Evolutionary conservation across 2,329 filamentous ascomycete genomes (phyloP).

Genomic region (Epichloe sylvatica): DNA sequence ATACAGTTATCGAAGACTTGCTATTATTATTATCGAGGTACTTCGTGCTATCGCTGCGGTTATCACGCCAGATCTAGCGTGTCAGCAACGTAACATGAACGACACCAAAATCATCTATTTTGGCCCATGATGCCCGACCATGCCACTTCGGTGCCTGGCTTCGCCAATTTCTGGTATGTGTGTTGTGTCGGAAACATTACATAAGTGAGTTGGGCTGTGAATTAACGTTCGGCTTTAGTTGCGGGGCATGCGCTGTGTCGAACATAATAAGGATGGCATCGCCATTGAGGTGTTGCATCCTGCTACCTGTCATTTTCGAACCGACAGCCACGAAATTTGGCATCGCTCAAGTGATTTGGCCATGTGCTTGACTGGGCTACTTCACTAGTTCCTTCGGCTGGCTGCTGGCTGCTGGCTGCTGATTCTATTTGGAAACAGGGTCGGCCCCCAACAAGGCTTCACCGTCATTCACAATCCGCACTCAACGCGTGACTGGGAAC

Average conservation of each 20-base stretch:
- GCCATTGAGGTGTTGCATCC: not conserved
- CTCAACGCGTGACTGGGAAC: no score
- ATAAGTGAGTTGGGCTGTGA: not conserved
- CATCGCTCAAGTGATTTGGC: not conserved
- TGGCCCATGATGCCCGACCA: not conserved
- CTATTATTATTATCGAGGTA: not conserved
- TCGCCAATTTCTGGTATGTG: not conserved
- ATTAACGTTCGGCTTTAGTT: not conserved
- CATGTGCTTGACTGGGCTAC: not conserved
- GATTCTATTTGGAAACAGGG: not conserved
- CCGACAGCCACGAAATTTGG: not conserved
- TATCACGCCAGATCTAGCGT: not conserved
- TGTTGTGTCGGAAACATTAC: not conserved
- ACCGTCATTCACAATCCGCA: not conserved
- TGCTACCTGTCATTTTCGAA: not conserved
- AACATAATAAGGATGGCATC: conserved; percentile 4
- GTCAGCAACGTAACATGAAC: not conserved
- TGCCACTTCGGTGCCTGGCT: not conserved
- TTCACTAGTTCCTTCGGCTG: not conserved
- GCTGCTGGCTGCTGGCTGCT: not conserved
- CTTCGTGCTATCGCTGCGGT: not conserved
- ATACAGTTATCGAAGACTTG: not conserved
- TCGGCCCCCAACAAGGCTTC: not conserved
- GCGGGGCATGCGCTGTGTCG: not conserved
- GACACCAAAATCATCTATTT: not conserved